Evolutionary conservation across 352 stramenopile species (phyloP), one percentile per base, ranked within the genome.

Genomic region (Pythium rishiriense): DNA sequence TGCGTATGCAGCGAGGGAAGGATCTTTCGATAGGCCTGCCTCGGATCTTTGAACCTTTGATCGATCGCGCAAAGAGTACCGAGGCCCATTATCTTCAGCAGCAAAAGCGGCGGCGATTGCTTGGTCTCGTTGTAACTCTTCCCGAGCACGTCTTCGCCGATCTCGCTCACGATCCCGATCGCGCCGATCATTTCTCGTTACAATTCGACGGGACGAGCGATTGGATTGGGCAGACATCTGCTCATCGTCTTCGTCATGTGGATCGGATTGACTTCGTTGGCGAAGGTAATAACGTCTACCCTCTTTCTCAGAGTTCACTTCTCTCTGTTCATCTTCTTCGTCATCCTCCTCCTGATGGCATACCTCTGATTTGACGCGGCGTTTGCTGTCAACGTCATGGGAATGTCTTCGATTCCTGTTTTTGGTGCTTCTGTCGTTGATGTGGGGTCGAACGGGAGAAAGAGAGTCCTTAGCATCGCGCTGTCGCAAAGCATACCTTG

Each of bases 51-150:
- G 73, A 11, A 80, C 77, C 70, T 93, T 94, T 0, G 80, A 83
- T 11, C 85, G 83, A 74, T 93, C 73, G 19, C 85, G 78, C 15
- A 94, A 70, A 8, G 77, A 86, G 62, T 94, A 94, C 19, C 85
- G 81, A 4, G 66, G 71, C 25, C 70, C 73, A 39, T 52, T 72
- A 10, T 70, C 72, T 22, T 71, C 69, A 10, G 35, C 55, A 17
- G 28, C 45, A 37, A 52, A 31, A 2, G 53, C 28, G 29, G 49
- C 41, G 11, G 47, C 48, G 21, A 31, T 33, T 21, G 17, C 29
- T 42, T 52, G 21, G 14, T 52, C n/a, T 17, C 24, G 25, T 22
- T 50, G 22, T 10, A 58, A 31, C 37, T 43, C 33, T 53, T 49
- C 58, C 29, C 48, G 46, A 39, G 51, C 37, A 26, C 64, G 52